phyloP scores from a whole-genome alignment of 208 protist species.

The Leishmania amazonensis region DNA sequence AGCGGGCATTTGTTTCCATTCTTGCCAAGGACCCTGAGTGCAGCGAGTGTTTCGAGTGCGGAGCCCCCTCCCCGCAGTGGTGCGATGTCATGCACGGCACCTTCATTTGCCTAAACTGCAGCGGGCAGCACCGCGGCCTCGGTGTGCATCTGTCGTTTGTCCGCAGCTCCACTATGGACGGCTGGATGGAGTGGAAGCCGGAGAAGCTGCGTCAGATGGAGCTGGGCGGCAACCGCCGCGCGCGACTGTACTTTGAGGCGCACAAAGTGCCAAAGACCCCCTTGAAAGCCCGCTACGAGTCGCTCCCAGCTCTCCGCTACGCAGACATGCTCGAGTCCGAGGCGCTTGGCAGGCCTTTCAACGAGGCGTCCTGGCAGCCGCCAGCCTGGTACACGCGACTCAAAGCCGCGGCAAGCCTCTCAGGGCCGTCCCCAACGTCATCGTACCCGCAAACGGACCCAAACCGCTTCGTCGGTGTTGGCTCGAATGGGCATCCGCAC shows the following conservation, averaged over 20 bases:
- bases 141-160: conserved; percentile 95
- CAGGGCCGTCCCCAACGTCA: conserved; percentile 4
- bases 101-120: conserved; percentile 93
- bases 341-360: conserved; percentile 67
- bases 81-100: conserved; percentile 88
- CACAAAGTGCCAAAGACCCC: conserved; percentile 65
- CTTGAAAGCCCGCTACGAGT: conserved; percentile 76
- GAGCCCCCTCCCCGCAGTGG: conserved; percentile 89
- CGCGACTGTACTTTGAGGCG: conserved; percentile 85
- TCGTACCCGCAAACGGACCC: conserved; percentile 51
- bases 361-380: conserved; percentile 71
- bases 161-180: conserved; percentile 93
- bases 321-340: conserved; percentile 82
- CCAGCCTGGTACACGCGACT: conserved; percentile 80
- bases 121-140: conserved; percentile 90
- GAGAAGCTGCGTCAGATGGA: conserved; percentile 92
- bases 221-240: conserved; percentile 89
- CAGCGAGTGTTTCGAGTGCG: conserved; percentile 90
- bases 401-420: conserved; percentile 20
- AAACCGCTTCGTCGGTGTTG: conserved; percentile 60
- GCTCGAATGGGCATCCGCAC: conserved; percentile 28
- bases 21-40: conserved; percentile 80
- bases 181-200: conserved; percentile 90
- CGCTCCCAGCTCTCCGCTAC: conserved; percentile 81
- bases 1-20: conserved; percentile 64